Percentiles rank a stretch among this genome's conserved stretches.
Conservation (phyloP, 2,329 filamentous ascomycete species). For the Dactylellina parvicollis region DNA sequence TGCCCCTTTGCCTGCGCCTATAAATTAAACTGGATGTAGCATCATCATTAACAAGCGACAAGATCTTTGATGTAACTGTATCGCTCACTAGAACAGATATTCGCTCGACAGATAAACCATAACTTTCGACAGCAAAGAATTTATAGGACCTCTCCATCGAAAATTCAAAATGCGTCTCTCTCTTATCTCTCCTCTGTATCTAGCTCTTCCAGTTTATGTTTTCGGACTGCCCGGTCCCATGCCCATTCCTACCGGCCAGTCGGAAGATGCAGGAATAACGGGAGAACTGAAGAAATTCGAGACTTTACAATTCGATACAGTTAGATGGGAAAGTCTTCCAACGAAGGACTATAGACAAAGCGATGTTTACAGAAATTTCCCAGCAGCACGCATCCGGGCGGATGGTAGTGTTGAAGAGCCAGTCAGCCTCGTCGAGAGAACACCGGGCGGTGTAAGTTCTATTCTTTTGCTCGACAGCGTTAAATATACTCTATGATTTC, state of each 20-base stretch:
- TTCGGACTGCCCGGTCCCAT: neutral
- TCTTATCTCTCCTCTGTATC: neutral
- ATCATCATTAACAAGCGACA: too few species aligned
- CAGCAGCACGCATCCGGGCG: neutral
- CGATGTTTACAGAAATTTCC: neutral
- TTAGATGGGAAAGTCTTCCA: neutral
- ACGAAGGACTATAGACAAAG: slow-evolving; percentile 15
- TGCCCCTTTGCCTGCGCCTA: too few species aligned
- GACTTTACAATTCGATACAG: neutral
- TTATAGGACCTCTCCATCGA: too few species aligned
- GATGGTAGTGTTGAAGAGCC: neutral
- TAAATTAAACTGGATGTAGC: too few species aligned
- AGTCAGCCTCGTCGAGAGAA: neutral
- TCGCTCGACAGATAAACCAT: too few species aligned
- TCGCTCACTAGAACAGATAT: too few species aligned
- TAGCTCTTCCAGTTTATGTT: neutral
- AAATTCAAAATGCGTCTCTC: neutral
- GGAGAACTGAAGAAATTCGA: neutral
- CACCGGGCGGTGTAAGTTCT: slow-evolving; percentile 8
- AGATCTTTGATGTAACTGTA: too few species aligned
- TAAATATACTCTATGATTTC: neutral
- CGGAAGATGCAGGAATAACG: neutral
- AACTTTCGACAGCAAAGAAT: too few species aligned
- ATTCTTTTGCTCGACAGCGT: too few species aligned
- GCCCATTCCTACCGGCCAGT: neutral